Evolutionary conservation across 2,329 filamentous ascomycete species (phyloP), one percentile per base, ranked within the genome.

Genomic region (Hypoxylon sp.): DNA sequence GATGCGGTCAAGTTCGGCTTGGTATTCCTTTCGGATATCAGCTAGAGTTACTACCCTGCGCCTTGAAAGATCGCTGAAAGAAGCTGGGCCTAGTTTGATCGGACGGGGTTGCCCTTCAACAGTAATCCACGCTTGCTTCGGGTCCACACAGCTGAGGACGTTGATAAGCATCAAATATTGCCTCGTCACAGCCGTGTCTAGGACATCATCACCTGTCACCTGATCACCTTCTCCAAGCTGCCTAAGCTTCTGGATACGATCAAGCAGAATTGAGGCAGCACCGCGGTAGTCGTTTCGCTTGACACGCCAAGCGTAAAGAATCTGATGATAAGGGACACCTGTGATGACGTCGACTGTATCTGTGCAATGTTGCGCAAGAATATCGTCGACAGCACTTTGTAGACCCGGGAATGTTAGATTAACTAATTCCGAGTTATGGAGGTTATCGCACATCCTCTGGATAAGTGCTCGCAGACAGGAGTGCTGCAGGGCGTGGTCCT

Each of bases 91-190:
- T 34, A 82, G 79, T 43, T 75, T 72, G 38, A 49, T 41, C 62
- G 67, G 49, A 36, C 63, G 36, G n/a, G 68, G 21, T 32, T 60
- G 45, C 23, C 84, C 80, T 72, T 86, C 82, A n/a, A 83, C 79
- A 52, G 87, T 89, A 77, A 97, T 88, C 87, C 97, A 99, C 1
- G 91, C 91, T 75, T 97, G 89, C 72, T 87, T 89, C 63, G 90
- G 84, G 52, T 92, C 89, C 43, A 98, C 93, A 70, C 93, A 97
- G 71, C 92, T 93, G 67, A 99, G 84, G 0, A 93, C 91, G 78
- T 99, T 99, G 82, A 99, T 97, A 48, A 99, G 87, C 67, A 94
- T 86, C n/a, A 98, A 83, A 74, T 97, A 96, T 75, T 93, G 91
- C 72, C 92, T 88, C 50, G 91, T 89, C 32, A 92, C 85, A 0